These are phyloP conservation scores for Lactuca sativa DNA, from an alignment of 129 eudicot genomes.

Conservation along the genomic window DNA sequence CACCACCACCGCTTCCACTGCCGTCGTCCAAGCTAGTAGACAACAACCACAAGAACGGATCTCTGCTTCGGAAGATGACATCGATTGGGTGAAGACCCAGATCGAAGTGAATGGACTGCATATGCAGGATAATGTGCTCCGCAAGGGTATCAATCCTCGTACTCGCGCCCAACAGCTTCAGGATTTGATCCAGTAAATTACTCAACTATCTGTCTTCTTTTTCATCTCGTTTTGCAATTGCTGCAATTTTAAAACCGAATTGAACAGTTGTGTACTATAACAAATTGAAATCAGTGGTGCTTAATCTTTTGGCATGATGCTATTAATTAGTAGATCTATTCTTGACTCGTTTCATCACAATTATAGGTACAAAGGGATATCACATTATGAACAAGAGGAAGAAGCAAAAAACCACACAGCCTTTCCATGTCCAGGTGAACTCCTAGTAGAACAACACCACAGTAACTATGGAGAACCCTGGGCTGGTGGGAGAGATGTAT, in stretches of 20 bases:
- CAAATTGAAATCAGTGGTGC: neutral
- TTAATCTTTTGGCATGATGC: neutral
- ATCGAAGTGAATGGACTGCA: constrained; percentile 75
- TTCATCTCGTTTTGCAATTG: neutral
- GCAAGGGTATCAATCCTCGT: constrained; percentile 96
- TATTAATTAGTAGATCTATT: neutral
- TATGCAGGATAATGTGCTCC: constrained; percentile 83
- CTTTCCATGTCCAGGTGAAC: constrained; percentile 89
- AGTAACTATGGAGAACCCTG: constrained; percentile 99
- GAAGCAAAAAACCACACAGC: constrained; percentile 87
- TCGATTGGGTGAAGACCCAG: constrained; percentile 73
- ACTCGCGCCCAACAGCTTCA: constrained; percentile 87
- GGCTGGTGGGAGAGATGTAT: constrained; percentile 97
- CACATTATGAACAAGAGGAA: constrained; percentile 76
- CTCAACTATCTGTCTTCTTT: neutral
- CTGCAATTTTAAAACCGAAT: neutral
- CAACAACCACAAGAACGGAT: constrained; percentile 39
- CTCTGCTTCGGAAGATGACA: constrained; percentile 57
- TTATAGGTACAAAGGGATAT: constrained; percentile 85
- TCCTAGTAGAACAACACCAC: constrained; percentile 94
- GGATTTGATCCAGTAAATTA: constrained; percentile 64
- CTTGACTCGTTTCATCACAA: neutral
- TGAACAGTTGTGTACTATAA: neutral
- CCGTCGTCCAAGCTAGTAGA: constrained; percentile 9
- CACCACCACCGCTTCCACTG: neutral